Conservation (phyloP, 176 grass and related monocot genomes). For the Musa troglodytarum region DNA sequence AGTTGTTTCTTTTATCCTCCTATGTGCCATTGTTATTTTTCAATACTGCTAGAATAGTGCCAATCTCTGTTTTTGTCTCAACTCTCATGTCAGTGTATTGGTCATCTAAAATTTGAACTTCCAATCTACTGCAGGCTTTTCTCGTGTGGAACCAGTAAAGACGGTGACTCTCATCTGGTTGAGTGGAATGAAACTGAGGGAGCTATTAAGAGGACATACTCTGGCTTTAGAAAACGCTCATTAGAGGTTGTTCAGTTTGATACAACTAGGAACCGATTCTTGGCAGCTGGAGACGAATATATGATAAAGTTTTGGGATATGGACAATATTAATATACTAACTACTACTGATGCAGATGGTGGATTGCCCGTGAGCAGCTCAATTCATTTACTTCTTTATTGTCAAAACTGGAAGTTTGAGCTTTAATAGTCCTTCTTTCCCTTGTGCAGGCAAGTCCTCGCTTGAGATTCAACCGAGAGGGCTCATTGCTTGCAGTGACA, state of each 20-base stretch:
- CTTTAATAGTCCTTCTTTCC: conserved; percentile 15
- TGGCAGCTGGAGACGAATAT: conserved; percentile 97
- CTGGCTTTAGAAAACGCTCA: conserved; percentile 84
- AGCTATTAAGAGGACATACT: conserved; percentile 85
- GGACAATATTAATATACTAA: conserved; percentile 80
- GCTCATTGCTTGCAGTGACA: conserved; percentile 88
- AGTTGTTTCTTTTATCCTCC: too few species aligned
- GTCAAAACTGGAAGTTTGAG: conserved; percentile 1
- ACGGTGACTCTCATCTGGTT: conserved; percentile 91
- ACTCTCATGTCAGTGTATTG: background rate
- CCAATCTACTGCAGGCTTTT: conserved; percentile 54
- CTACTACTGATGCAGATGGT: conserved; percentile 69
- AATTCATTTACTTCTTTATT: background rate
- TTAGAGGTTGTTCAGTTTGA: conserved; percentile 91
- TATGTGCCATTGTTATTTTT: too few species aligned
- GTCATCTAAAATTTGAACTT: background rate
- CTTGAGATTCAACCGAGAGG: conserved; percentile 95
- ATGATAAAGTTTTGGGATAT: conserved; percentile 99
- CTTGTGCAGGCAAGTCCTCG: conserved; percentile 66
- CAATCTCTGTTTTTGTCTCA: background rate
- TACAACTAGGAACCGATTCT: conserved; percentile 79
- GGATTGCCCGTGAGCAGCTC: conserved; percentile 74
- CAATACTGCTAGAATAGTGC: too few species aligned
- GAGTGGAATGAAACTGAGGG: conserved; percentile 99
- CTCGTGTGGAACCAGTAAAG: conserved; percentile 97